Evolutionary conservation across 768 basidiomycete genomes (phyloP), one percentile per base, ranked within the genome.

Genomic region (Amanita pallidorosea): DNA sequence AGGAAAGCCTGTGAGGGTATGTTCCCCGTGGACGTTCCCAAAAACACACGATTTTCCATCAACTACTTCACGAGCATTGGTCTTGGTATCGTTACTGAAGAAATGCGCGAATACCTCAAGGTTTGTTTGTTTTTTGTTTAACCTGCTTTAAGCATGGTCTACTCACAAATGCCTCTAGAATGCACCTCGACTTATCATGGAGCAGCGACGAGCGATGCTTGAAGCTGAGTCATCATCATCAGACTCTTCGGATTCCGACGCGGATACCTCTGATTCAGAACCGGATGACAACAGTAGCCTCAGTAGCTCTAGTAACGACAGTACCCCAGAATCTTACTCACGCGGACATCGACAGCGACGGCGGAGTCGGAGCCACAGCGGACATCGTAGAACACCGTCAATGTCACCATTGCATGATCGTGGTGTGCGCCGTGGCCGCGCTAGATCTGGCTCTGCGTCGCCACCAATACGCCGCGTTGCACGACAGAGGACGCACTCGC

Each of bases 31-130:
- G 94, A 97, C 66, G 82, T 93, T 53, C 96, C 96, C 0, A 96
- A 95, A 68, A 88, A 98, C 61, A 98, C 96, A 1, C 78, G 96
- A 49, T 92, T 94, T 63, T 80, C 91, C 3, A 95, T 95, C 81
- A 96, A 96, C 64, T 98, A 98, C 70, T 96, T 97, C 64, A 99
- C 96, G 5, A 91, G 88, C 59, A 83, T 99, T 57, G 91, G 91
- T 0, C 62, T 98, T 53, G 96, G 96, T 50, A 75, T 77, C 20
- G 64, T 97, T 54, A 99, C 96, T 1, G 94, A 98, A 66, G 87
- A 87, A 27, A 97, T 98, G 96, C 77, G 96, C 63, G 93, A 94
- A 62, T 94, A 91, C 61, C 70, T 99, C 54, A 91, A 95, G 74
- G 89, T 87, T 57, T 41, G 77, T 70, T 54, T 58, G 23, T 27